Base-by-base conservation (phyloP, 2,329 filamentous ascomycete genomes). In the Coleophoma crateriformis region DNA sequence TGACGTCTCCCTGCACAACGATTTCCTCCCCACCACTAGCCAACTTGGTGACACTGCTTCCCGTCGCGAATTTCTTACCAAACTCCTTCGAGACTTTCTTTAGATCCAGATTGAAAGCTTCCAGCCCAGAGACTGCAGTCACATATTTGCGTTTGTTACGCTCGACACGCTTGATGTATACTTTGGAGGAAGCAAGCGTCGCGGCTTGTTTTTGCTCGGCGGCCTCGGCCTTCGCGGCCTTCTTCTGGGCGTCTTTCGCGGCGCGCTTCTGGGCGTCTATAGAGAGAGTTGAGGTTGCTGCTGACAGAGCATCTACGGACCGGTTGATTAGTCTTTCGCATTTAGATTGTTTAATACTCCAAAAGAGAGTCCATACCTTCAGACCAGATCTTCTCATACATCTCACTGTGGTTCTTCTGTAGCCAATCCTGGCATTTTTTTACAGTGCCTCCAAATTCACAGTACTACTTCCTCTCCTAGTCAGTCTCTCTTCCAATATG, bases 401-500 rank as follows among this genome's bases (percentile, higher is more conserved):
- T 73, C 43, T 79, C 76, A 3, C 84, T 80, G 61, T 96, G 79
- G 57, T 83, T 78, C 57, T 84, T 81, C 63, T 89, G 75, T 17
- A 99, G 83, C 94, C 94, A 99, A 68, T 97, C 91, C 70, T 92
- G 87, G 74, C 94, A 99, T 74, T 96, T 99, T 72, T 90, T 96
- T 20, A 87, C 85, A 37, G 91, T 97, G 57, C 91, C 92, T 65
- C 94, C 94, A 71, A 96, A 97, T 73, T 99, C 94, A 76, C 94
- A 99, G 74, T 96, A 99, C 94, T 97, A 72, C 59, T 70, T 63
- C 50, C 54, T 51, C 55, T 20, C 50, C 45, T 55, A 15, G 45
- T 60, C 40, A 61, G 57, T 44, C 43, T 47, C 22, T 51, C 17
- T 44, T 19, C n/a, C 7, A 8, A 8, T 27, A 12, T 22, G 17